A percentile compares a stretch with the other conserved stretches of the same genome.
Conservation (phyloP, 768 basidiomycete species). For the Stropharia rugosoannulata region DNA sequence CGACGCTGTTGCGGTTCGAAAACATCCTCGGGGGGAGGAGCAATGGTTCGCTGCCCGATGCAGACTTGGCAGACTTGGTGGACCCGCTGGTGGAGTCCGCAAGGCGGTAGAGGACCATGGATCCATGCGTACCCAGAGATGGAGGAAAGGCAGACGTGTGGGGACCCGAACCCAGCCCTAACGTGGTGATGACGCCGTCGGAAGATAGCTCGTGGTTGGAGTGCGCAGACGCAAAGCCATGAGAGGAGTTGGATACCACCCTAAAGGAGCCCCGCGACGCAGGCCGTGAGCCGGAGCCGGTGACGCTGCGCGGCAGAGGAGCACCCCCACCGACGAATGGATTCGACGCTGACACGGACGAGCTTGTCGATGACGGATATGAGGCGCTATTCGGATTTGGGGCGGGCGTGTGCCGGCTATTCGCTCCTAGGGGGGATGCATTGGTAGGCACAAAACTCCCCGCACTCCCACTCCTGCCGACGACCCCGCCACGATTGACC, state of each 20-base stretch:
- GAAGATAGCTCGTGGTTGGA: background rate
- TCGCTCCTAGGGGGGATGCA: background rate
- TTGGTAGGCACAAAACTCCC: background rate
- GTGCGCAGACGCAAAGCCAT: background rate
- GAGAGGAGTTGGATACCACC: conserved; percentile 1
- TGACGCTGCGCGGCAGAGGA: conserved; percentile 29
- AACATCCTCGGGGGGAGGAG: conserved; percentile 32
- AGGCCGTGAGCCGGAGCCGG: conserved; percentile 30
- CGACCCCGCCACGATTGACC: background rate
- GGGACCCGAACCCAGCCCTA: conserved; percentile 10
- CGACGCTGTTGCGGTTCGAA: conserved; percentile 26
- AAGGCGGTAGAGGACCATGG: conserved; percentile 70
- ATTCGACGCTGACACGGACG: background rate
- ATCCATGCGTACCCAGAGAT: conserved; percentile 31
- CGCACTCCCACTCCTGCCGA: conserved; percentile 4
- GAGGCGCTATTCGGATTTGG: background rate
- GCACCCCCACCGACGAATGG: background rate
- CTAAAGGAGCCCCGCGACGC: conserved; percentile 36
- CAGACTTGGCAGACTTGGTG: background rate
- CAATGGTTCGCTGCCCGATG: conserved; percentile 21
- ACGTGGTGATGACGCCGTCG: background rate
- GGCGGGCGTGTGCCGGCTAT: too few relatives aligned
- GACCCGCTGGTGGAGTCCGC: conserved; percentile 30
- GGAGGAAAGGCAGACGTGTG: conserved; percentile 10
- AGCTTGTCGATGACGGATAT: background rate